These are phyloP conservation scores for Porphyrellus cyaneotinctus DNA, from an alignment of 768 basidiomycete genomes.

Conservation along the genomic window DNA sequence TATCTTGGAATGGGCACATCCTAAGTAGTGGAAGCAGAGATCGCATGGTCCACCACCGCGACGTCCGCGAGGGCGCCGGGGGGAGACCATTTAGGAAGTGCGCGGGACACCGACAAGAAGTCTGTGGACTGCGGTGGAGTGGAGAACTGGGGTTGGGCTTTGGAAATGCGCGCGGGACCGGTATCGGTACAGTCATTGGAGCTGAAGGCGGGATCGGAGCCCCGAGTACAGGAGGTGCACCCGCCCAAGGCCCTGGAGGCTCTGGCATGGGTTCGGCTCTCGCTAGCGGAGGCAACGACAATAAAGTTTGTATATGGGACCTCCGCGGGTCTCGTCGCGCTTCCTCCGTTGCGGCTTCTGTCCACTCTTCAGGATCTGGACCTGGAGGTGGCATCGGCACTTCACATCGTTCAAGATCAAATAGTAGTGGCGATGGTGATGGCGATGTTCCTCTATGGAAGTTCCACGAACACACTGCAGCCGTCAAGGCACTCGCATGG, in stretches of 20 bases:
- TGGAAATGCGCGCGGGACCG: conserved; percentile 20
- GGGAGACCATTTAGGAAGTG: conserved; percentile 68
- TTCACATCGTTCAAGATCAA: conserved; percentile 24
- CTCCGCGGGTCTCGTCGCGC: conserved; percentile 57
- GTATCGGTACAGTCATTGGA: conserved; percentile 4
- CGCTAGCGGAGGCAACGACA: conserved; percentile 96
- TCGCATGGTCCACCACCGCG: conserved; percentile 85
- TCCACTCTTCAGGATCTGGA: conserved; percentile 27
- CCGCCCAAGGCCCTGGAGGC: conserved; percentile 27
- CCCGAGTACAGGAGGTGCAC: conserved; percentile 20
- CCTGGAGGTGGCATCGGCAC: conserved; percentile 27
- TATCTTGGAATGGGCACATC: conserved; percentile 90
- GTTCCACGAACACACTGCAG: conserved; percentile 95
- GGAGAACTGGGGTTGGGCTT: conserved; percentile 27
- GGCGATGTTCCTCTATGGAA: conserved; percentile 79
- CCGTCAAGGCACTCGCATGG: conserved; percentile 98
- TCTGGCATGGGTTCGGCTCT: conserved; percentile 50
- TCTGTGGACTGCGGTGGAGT: conserved; percentile 95
- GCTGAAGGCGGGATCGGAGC: conserved; percentile 24
- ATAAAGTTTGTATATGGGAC: conserved; percentile 98
- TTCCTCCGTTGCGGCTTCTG: conserved; percentile 24
- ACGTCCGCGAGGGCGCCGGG: conserved; percentile 65
- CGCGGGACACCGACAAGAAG: conserved; percentile 83
- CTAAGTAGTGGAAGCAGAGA: conserved; percentile 91
- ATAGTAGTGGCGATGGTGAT: conserved; percentile 26